A percentile compares a stretch with the other conserved stretches of the same genome.
These are phyloP conservation scores for Pugionium dolabratum DNA, from an alignment of 345 rosid genomes.

Conservation along the genomic window DNA sequence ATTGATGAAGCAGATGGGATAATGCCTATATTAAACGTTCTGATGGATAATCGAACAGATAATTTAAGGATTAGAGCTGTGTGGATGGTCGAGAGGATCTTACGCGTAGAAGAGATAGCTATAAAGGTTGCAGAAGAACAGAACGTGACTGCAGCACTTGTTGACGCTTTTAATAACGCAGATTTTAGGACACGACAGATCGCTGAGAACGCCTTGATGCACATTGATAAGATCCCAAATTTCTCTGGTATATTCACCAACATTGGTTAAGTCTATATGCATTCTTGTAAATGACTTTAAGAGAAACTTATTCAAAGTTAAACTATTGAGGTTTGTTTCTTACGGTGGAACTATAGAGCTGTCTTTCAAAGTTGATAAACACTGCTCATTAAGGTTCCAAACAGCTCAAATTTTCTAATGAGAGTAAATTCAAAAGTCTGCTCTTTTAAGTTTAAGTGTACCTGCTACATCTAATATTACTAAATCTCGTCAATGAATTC, in stretches of 20 bases:
- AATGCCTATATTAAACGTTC: constrained; percentile 61
- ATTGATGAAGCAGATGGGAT: constrained; percentile 72
- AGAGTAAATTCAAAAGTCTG: constrained; percentile 16
- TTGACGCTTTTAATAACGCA: constrained; percentile 89
- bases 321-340: too few relatives aligned
- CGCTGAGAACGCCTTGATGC: constrained; percentile 87
- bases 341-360: constrained; percentile 35
- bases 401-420: not conserved
- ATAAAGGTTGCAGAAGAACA: constrained; percentile 70
- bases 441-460: not conserved
- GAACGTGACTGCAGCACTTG: constrained; percentile 80
- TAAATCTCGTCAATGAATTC: constrained; percentile 79
- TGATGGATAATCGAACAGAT: constrained; percentile 74
- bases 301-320: constrained; percentile 4
- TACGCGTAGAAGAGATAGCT: constrained; percentile 76
- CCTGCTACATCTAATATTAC: constrained; percentile 21
- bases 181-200: constrained; percentile 81
- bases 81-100: constrained; percentile 87
- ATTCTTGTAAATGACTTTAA: constrained; percentile 32
- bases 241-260: constrained; percentile 86
- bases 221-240: constrained; percentile 86
- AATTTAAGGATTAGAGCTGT: constrained; percentile 70
- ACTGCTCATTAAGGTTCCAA: not conserved
- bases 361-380: constrained; percentile 24
- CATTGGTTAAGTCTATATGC: constrained; percentile 41